Base-by-base conservation (phyloP, 2,329 filamentous ascomycete species). In the Boeremia exigua region DNA sequence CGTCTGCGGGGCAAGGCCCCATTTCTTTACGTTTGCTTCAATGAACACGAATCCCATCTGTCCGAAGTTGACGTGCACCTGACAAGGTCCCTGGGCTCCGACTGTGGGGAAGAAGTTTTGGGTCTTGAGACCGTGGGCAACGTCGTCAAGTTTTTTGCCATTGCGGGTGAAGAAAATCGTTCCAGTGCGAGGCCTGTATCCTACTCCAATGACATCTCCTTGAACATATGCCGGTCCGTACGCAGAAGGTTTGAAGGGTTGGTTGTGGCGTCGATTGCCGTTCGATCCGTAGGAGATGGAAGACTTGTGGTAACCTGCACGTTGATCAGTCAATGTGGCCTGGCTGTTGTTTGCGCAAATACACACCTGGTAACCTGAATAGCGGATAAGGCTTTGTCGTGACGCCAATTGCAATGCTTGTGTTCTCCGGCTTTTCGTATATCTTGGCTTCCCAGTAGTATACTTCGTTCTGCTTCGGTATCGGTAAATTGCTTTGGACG, bases 391-490 rank as follows among this genome's bases (percentile, higher is more conserved):
- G 95, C 73, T 99, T 99, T 17, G 95, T 99, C 40, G 91, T 90
- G 82, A 99, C 90, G 64, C 95, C 95, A 66, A 99, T 92, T 72
- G 90, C 93, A 59, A 99, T 84, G 63, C 92, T 80, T 0, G 92
- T 96, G 56, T 81, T 86, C 61, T 98, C 95, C 4, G 95, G 92
- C 78, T 98, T 98, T 60, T 99, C 95, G 78, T 96, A 99, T 48
- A 99, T 89, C 81, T 99, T 99, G 52, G 93, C 91, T 77, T 99
- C 95, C 95, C 95, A 99, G 77, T 99, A 99, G 77, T 99, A 99
- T 10, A 98, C 94, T 71, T 99, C 95, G 72, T 99, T 99, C 73
- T 99, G 95, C 73, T 99, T 99, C 12, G 95, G 95, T 7, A 99
- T 92, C 0, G 95, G 95, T 36, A 99, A 78, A 70, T 99, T 99